Percentiles rank a stretch among this genome's conserved stretches.
Conservation (phyloP, 1,284 basidiomycete species). For the Rhodotorula sp. region DNA sequence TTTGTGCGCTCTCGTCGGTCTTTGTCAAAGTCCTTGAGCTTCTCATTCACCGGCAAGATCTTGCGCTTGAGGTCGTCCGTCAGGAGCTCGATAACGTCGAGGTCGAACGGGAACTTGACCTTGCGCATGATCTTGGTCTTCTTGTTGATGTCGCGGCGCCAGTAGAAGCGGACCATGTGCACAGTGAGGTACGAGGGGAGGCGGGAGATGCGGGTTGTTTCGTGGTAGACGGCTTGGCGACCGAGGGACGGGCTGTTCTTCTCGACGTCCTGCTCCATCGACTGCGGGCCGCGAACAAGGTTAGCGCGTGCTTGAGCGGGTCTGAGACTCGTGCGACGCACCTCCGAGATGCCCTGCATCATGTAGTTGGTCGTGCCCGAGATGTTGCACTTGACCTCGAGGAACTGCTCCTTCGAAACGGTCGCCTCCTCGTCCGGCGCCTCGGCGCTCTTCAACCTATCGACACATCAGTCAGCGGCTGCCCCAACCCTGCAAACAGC, state of each 20-base stretch:
- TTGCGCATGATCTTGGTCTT: conserved; percentile 65
- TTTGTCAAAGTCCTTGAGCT: conserved; percentile 75
- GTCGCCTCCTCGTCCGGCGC: conserved; percentile 73
- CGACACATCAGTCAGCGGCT: neutral
- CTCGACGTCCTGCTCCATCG: conserved; percentile 57
- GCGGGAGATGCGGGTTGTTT: conserved; percentile 76
- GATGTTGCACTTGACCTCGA: conserved; percentile 94
- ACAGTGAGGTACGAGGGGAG: conserved; percentile 78
- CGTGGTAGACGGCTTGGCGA: conserved; percentile 79
- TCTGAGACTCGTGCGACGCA: conserved; percentile 51
- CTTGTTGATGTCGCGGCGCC: conserved; percentile 81
- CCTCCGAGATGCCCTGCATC: conserved; percentile 79
- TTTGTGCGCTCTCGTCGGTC: conserved; percentile 81
- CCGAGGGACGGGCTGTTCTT: conserved; percentile 78
- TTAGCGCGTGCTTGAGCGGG: neutral
- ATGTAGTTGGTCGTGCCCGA: conserved; percentile 81
- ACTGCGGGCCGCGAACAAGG: neutral
- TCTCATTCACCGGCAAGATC: conserved; percentile 61
- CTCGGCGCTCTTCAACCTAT: conserved; percentile 72
- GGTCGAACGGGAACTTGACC: conserved; percentile 85
- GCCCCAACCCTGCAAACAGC: neutral
- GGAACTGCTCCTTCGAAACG: conserved; percentile 66
- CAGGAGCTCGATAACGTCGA: conserved; percentile 79
- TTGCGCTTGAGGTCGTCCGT: conserved; percentile 75
- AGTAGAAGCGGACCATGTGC: conserved; percentile 94